Base-by-base conservation (phyloP, 2,329 filamentous ascomycete genomes). In the Fusarium chaquense region DNA sequence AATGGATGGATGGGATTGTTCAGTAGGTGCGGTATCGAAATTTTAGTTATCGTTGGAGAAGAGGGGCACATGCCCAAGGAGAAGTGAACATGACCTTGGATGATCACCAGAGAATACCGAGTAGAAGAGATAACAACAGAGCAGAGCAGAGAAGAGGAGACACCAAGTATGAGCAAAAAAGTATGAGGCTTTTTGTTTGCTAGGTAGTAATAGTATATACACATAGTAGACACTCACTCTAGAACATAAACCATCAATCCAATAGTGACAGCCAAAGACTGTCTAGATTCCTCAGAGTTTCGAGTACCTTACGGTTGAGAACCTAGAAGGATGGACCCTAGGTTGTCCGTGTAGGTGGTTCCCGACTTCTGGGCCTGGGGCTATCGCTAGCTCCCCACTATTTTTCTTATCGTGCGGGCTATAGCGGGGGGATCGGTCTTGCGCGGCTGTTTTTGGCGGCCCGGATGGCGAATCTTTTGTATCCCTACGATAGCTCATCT, bases 61-160 rank as follows among this genome's bases (percentile, higher is more conserved):
- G 26, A 68, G 61, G 61, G 67, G 71, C 73, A 75, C 73, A 75
- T 75, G 73, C 53, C 60, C 68, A 58, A 54, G 44, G 40, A 49
- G 33, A 56, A 46, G 58, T 55, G 59, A 72, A 65, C 71, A 75
- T 75, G 73, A 75, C 71, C 65, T 58, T 72, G 59, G 20, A 36
- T 50, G 68, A 74, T 72, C 64, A 74, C 71, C 57, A 51, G 69
- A 58, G 50, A 35, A 57, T 30, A 30, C 10, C 28, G 44, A 28
- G 40, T 47, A 58, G 24, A 36, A 16, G 32, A 45, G 43, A 49
- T 22, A 38, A 26, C 24, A 49, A 40, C n/a, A 33, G 20, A 45
- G n/a, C 24, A 26, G 24, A 20, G 20, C 2, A 32, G 20, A 45
- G n/a, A 5, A 11, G 26, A 51, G 41, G 38, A 28, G 47, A 30